Percentiles rank a stretch among this genome's conserved stretches.
These are phyloP conservation scores for Ambrosiella beaveri DNA, from an alignment of 2,329 filamentous ascomycete genomes.

Conservation along the genomic window DNA sequence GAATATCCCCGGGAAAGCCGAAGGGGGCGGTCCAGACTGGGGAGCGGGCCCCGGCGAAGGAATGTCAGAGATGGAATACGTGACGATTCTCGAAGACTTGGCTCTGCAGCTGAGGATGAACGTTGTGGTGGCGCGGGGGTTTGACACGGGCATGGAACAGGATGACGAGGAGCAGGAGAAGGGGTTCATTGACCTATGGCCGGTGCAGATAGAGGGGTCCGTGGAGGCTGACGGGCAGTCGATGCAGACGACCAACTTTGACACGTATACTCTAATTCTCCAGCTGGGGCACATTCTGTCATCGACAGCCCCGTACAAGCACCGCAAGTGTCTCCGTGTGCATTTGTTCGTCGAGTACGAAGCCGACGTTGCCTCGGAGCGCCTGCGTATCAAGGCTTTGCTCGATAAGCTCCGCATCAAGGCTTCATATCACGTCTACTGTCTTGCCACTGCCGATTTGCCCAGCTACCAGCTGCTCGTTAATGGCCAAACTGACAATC, in stretches of 20 bases:
- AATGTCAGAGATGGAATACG: slow-evolving; percentile 55
- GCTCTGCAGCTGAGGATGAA: slow-evolving; percentile 64
- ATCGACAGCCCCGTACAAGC: slow-evolving; percentile 64
- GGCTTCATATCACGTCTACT: slow-evolving; percentile 64
- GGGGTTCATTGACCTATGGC: slow-evolving; percentile 76
- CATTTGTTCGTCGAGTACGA: slow-evolving; percentile 84
- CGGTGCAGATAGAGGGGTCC: slow-evolving; percentile 84
- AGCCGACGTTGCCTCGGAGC: slow-evolving; percentile 64
- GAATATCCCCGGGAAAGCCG: not conserved
- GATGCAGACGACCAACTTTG: slow-evolving; percentile 73
- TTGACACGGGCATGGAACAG: slow-evolving; percentile 45
- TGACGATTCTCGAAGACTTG: slow-evolving; percentile 70
- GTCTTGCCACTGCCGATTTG: slow-evolving; percentile 56
- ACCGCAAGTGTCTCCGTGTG: slow-evolving; percentile 46
- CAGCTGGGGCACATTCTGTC: slow-evolving; percentile 69
- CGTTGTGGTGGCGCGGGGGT: slow-evolving; percentile 69
- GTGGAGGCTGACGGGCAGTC: slow-evolving; percentile 49
- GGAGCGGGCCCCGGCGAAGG: slow-evolving; percentile 47
- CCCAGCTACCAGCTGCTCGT: slow-evolving; percentile 62
- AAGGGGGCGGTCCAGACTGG: not conserved
- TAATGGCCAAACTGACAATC: slow-evolving; percentile 46
- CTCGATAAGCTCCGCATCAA: slow-evolving; percentile 69
- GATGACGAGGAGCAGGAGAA: slow-evolving; percentile 41
- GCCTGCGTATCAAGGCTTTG: slow-evolving; percentile 51
- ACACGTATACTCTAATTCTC: slow-evolving; percentile 73